Evolutionary conservation across 768 basidiomycete species (phyloP).

Genomic region (Tulasnella sp.): DNA sequence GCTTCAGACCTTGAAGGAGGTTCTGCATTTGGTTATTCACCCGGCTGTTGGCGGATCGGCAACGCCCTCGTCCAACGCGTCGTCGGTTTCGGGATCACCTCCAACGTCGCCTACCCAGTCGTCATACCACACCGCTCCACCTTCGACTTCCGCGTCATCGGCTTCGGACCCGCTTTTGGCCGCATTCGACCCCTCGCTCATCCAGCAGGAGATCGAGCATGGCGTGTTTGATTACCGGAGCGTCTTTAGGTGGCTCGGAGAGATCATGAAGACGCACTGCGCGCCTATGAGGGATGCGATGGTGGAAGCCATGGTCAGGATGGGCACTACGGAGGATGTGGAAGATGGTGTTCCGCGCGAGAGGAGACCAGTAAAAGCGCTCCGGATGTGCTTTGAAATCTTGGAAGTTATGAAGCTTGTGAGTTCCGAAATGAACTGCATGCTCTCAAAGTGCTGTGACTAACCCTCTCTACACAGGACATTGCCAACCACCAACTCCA

Average conservation of each 20-base stretch:
- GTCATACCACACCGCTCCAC: conserved; percentile 28
- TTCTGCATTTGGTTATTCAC: conserved; percentile 78
- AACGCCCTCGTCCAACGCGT: conserved; percentile 13
- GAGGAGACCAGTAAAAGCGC: conserved; percentile 63
- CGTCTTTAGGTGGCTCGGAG: conserved; percentile 72
- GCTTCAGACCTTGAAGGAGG: conserved; percentile 71
- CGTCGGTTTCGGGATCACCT: conserved; percentile 27
- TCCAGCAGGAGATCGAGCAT: conserved; percentile 75
- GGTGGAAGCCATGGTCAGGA: conserved; percentile 76
- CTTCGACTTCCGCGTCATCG: not conserved
- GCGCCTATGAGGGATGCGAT: conserved; percentile 87
- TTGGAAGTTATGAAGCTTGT: conserved; percentile 95
- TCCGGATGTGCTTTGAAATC: conserved; percentile 82
- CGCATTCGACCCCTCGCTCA: conserved; percentile 75
- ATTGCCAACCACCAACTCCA: conserved; percentile 95
- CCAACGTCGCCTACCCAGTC: conserved; percentile 26
- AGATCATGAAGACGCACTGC: conserved; percentile 82
- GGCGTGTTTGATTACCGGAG: conserved; percentile 73
- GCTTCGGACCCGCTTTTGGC: conserved; percentile 51
- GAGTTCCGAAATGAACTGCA: conserved; percentile 38
- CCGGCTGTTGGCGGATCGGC: conserved; percentile 43
- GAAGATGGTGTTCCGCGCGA: conserved; percentile 47
- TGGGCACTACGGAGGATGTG: conserved; percentile 43
- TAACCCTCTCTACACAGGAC: conserved; percentile 51
- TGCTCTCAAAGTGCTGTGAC: not conserved